Evolutionary conservation across 106 monocot genomes (phyloP), one percentile per base, ranked within the genome.

Genomic region (Dendrobium huoshanense): DNA sequence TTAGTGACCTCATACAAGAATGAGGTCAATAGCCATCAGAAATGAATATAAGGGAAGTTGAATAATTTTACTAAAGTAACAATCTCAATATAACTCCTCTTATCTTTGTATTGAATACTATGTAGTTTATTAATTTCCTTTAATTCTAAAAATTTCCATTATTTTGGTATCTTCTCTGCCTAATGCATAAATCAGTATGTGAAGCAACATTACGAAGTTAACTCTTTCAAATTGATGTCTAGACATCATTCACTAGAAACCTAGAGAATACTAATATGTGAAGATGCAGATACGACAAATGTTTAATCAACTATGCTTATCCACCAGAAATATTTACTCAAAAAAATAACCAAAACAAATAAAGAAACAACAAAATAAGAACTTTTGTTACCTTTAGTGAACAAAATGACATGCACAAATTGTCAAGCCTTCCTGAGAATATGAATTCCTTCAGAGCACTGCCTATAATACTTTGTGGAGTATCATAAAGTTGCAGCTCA

Each of bases 341-440:
- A 42, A 16, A 74, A 42, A 74, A 74, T 74, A 10, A 42, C 73
- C 20, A 74, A 17, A 74, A 4, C 7, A 74, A 74, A 5, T 24
- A 27, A 29, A 68, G 49, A 27, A 77, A 22, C 19, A 13, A 27
- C 47, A 42, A 19, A 85, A 41, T 56, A 42, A n/a, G 4, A 74
- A 27, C 11, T 4, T 16, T 76, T 75, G 45, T 59, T 2, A 93
- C 98, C 95, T 95, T 99, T 51, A 99, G 81, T 67, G 95, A 93
- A 78, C 95, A 95, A 83, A 91, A 99, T 80, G 98, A 93, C 95
- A 93, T 93, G 88, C 95, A 99, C 77, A 99, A 92, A 67, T 99
- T 99, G 84, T 99, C 95, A 47, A 99, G 91, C 83, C 98, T 91
- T 75, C 98, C 98, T 15, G 98, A 99, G 85, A 93, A 99, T 67